Evolutionary conservation across 805 yeast genomes (phyloP), one percentile per base, ranked within the genome.

Genomic region (Candida nonsorbophila): DNA sequence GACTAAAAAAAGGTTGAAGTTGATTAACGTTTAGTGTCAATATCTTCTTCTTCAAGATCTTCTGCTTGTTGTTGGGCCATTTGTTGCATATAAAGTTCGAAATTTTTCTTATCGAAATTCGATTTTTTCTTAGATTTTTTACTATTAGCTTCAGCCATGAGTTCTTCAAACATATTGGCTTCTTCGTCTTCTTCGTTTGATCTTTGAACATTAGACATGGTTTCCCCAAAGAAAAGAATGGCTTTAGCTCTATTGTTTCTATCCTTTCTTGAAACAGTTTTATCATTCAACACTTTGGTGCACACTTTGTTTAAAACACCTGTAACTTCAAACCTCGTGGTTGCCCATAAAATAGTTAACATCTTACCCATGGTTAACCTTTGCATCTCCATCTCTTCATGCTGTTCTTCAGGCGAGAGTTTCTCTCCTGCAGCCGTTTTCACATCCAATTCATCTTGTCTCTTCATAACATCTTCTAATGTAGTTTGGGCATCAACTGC

Each of bases 291-390:
- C 2, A 64, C 43, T 34, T 43, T 48, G 36, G 73, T 62, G 25
- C 88, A 64, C 5, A 88, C 83, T 35, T 67, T 69, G 41, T 84
- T 92, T 53, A 92, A 84, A 7, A 87, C 87, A 18, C 81, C 88
- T 27, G 92, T 74, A 30, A 88, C 78, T 60, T 92, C 99, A 56
- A 77, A 80, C 43, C 83, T 79, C 13, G 95, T 85, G 22, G 94
- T 84, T 14, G 84, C 84, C 99, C 99, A 92, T 12, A 95, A 94
- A 1, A 95, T 87, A 6, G 92, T 90, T 28, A 92, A 68, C 14
- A 92, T 74, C 53, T 90, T 92, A 14, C 98, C 97, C 31, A 86
- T 78, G 38, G 90, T 72, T 33, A 74, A 62, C 28, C 86, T 72
- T 48, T 90, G 96, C 59, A 83, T 74, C 49, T 86, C 92, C 1